Percentiles rank a stretch among this genome's conserved stretches.
Evolutionary conservation across 345 rosid genomes (phyloP).

Genomic region (Aquilaria sinensis): DNA sequence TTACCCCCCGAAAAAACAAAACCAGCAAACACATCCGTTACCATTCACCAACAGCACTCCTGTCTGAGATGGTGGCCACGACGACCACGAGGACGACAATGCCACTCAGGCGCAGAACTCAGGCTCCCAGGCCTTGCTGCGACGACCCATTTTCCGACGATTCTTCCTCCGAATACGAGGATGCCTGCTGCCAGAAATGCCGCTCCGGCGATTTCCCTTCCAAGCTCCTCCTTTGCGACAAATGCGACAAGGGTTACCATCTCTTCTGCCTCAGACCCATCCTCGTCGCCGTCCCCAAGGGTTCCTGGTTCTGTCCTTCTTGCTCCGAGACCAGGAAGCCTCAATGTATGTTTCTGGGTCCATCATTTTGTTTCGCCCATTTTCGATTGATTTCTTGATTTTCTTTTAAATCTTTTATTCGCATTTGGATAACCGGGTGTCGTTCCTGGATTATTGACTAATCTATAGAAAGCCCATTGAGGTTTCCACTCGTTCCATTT

Average conservation of each 20-base stretch:
- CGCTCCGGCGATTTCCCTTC: conserved; percentile 56
- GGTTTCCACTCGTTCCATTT: no score
- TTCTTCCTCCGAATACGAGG: conserved; percentile 24
- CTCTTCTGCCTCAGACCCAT: conserved; percentile 81
- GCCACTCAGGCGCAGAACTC: conserved; percentile 40
- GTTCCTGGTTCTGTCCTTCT: conserved; percentile 73
- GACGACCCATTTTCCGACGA: conserved; percentile 3
- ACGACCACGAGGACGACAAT: conserved; percentile 8
- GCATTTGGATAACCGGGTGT: no score
- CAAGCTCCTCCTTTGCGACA: conserved; percentile 81
- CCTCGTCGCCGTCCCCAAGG: conserved; percentile 79
- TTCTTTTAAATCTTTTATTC: no score
- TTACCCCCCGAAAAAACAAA: neutral
- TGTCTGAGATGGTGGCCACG: neutral
- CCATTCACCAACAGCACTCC: no score
- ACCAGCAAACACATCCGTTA: no score
- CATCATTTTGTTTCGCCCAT: neutral
- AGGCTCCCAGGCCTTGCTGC: conserved; percentile 35
- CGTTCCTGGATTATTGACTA: no score
- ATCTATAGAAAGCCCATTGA: no score
- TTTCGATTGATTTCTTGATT: neutral
- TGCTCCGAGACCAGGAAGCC: conserved; percentile 56
- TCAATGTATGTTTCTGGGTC: conserved; percentile 36
- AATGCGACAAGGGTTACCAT: conserved; percentile 80
- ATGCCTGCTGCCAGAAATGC: conserved; percentile 55